Base-by-base conservation (phyloP, 2,329 filamentous ascomycete genomes). In the Fusarium temperatum region DNA sequence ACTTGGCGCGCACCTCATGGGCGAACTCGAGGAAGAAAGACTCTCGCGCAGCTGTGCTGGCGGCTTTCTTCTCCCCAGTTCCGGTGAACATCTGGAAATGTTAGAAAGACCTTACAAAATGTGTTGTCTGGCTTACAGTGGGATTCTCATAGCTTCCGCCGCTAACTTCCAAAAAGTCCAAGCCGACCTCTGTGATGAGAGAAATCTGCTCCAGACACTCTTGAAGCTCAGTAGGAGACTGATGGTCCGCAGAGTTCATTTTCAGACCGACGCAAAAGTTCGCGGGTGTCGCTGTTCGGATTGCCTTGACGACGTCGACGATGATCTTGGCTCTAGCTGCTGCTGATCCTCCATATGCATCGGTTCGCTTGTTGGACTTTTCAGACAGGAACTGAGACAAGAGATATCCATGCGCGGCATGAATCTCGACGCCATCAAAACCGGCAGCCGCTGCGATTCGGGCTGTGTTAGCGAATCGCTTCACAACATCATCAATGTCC, bases 1-100 rank as follows among this genome's bases (percentile, higher is more conserved):
- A 84, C 30, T 81, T 80, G 9, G 78, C 76, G 35, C 88, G 85
- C 39, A 89, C 85, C 14, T 84, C 82, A n/a, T 83, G 81, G 1
- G 89, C 89, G 71, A 93, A 93, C 51, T 92, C 88, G 3, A 93
- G 83, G 81, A 94, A 93, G 83, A 91, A 93, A 0, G 90, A 89
- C 74, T 93, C 91, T 13, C 91, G 86, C 0, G 85, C 85, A 18
- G 82, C 81, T 2, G 89, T 90, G 11, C 84, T 84, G 1, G 67
- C 63, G 0, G 72, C 70, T 7, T 56, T 66, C 20, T 60, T 53
- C 1, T 63, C 47, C 0, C 75, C 59, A 32, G 75, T 63, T 14
- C 75, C 78, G 2, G 69, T 72, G 38, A 84, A 77, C 82, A 87
- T 85, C 77, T 83, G 54, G 12, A 30, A 0, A 17, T 75, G 36